These are phyloP conservation scores for Xylaria multiplex DNA, from an alignment of 2,329 filamentous ascomycete genomes.

Conservation along the genomic window DNA sequence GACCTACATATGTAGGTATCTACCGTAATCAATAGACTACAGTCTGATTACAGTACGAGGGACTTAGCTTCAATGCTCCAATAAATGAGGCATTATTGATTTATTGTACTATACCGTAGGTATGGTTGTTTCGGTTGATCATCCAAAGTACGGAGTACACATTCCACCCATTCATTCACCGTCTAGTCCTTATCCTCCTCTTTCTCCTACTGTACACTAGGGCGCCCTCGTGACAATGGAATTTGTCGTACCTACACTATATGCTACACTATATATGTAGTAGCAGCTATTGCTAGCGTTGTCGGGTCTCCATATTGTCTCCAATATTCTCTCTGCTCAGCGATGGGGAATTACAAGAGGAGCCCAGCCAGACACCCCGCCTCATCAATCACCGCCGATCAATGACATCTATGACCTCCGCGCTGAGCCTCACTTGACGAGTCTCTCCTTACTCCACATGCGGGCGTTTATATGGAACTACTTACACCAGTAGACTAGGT, in stretches of 20 bases:
- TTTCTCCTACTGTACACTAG: not conserved
- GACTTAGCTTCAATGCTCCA: slow-evolving; percentile 11
- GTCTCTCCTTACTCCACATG: slow-evolving; percentile 23
- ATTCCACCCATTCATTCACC: not conserved
- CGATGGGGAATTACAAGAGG: slow-evolving; percentile 13
- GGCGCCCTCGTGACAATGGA: slow-evolving; percentile 8
- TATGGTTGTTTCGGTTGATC: not conserved
- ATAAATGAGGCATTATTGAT: slow-evolving; percentile 28
- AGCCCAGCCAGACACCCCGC: slow-evolving; percentile 2
- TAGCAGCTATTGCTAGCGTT: not conserved
- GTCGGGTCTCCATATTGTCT: not conserved
- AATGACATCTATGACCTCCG: slow-evolving; percentile 29
- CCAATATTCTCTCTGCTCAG: not conserved
- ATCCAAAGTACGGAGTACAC: too few relatives aligned
- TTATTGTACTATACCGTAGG: not conserved
- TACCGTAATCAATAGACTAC: too few relatives aligned
- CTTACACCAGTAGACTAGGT: slow-evolving; percentile 1
- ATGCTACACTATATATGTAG: too few relatives aligned
- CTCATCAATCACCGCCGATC: slow-evolving; percentile 11
- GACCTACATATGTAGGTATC: too few relatives aligned
- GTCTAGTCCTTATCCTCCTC: not conserved
- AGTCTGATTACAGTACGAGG: not conserved
- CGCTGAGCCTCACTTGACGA: slow-evolving; percentile 30
- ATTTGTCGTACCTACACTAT: slow-evolving; percentile 1
- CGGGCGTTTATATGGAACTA: slow-evolving; percentile 12